Percentiles rank a stretch among this genome's conserved stretches.
These are phyloP conservation scores for Aureobasidium musti DNA, from an alignment of 2,329 filamentous ascomycete genomes.

Conservation along the genomic window DNA sequence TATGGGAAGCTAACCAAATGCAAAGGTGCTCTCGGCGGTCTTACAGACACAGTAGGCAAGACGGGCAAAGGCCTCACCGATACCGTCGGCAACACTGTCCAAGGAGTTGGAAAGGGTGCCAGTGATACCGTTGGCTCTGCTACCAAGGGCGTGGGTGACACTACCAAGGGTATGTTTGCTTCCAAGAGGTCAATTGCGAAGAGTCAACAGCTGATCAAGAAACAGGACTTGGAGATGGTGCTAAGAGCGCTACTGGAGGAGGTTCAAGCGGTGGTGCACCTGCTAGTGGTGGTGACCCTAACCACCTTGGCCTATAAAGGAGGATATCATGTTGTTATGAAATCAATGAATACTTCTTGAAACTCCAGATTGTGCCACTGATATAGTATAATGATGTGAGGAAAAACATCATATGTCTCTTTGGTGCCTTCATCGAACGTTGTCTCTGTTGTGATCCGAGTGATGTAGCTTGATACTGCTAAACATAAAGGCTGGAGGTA, in stretches of 20 bases:
- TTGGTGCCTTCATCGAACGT: no score
- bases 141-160: conserved; percentile 31
- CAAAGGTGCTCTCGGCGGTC: conserved; percentile 32
- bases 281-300: background rate
- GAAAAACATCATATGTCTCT: no score
- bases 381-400: background rate
- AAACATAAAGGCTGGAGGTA: no score
- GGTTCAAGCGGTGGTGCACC: background rate
- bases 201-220: background rate
- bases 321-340: background rate
- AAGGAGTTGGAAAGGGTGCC: conserved; percentile 31
- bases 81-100: conserved; percentile 40
- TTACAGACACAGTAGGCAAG: conserved; percentile 43
- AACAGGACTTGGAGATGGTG: conserved; percentile 18
- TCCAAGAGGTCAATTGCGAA: no score
- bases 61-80: conserved; percentile 36
- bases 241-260: conserved; percentile 13
- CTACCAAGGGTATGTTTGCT: conserved; percentile 31
- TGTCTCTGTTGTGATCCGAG: no score
- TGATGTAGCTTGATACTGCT: no score
- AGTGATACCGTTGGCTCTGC: conserved; percentile 29
- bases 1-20: no score
- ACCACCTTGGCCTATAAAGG: conserved; percentile 24
- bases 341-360: background rate
- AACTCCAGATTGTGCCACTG: no score